Percentiles rank a stretch among this genome's conserved stretches.
phyloP scores from a whole-genome alignment of 2,329 filamentous ascomycete genomes.

The Mariannaea sp. region DNA sequence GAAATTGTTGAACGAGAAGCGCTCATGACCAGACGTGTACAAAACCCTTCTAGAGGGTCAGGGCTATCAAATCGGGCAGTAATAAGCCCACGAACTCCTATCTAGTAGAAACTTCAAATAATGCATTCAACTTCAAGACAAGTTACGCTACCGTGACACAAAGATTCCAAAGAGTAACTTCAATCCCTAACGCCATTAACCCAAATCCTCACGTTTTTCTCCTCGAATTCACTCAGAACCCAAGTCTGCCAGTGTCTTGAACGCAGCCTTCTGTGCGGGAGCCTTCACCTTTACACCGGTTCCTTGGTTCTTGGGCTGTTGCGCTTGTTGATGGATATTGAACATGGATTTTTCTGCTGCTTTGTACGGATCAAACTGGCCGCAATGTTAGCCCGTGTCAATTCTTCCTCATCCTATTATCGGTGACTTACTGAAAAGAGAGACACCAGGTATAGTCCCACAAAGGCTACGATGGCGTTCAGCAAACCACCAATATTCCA shows the following conservation, averaged over 20 bases:
- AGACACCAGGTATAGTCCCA: slow-evolving; percentile 65
- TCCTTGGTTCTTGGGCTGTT: slow-evolving; percentile 39
- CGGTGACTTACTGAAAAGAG: slow-evolving; percentile 60
- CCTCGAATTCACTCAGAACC: slow-evolving; percentile 38
- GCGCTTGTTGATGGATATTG: slow-evolving; percentile 53
- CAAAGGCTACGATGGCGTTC: slow-evolving; percentile 57
- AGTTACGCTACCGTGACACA: not conserved
- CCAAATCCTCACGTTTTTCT: slow-evolving; percentile 3
- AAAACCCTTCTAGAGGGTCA: too few relatives aligned
- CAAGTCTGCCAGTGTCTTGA: slow-evolving; percentile 61
- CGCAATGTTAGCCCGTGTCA: slow-evolving; percentile 32
- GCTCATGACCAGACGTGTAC: too few relatives aligned
- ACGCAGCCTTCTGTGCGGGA: slow-evolving; percentile 44
- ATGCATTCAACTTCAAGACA: too few relatives aligned
- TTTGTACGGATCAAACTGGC: slow-evolving; percentile 64
- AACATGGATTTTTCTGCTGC: slow-evolving; percentile 64
- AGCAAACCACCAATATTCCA: slow-evolving; percentile 51
- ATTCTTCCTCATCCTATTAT: slow-evolving; percentile 11
- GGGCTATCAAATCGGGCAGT: too few relatives aligned
- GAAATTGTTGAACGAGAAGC: too few relatives aligned
- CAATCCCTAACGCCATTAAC: slow-evolving; percentile 8
- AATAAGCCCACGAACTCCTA: too few relatives aligned
- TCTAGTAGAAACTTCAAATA: too few relatives aligned
- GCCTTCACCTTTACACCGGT: slow-evolving; percentile 30
- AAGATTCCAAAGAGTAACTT: not conserved